These are phyloP conservation scores for Diaporthe longicolla DNA, from an alignment of 2,329 filamentous ascomycete genomes.

Conservation along the genomic window DNA sequence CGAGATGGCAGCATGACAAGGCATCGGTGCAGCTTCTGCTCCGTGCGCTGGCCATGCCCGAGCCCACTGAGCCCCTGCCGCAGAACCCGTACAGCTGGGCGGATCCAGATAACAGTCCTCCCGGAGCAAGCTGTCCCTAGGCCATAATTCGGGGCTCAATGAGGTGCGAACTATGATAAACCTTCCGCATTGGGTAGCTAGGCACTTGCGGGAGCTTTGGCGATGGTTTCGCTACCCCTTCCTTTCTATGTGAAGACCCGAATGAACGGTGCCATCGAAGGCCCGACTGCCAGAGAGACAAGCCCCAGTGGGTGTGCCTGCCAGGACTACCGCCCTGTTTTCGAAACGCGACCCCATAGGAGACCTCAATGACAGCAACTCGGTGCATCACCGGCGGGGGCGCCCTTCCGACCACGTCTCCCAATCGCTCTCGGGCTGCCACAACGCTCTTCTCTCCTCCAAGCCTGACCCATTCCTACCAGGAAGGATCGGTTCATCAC, in stretches of 20 bases:
- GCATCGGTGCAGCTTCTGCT: constrained; percentile 34
- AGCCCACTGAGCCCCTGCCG: not conserved
- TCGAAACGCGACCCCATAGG: constrained; percentile 11
- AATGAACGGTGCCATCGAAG: constrained; percentile 19
- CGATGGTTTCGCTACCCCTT: not conserved
- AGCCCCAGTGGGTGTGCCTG: not conserved
- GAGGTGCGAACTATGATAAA: not conserved
- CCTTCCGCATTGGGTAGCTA: not conserved
- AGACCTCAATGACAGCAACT: constrained; percentile 20
- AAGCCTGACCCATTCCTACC: constrained; percentile 1
- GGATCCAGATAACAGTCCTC: not conserved
- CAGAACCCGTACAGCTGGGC: constrained; percentile 1
- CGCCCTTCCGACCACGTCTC: constrained; percentile 19
- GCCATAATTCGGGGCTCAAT: not conserved
- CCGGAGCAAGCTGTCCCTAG: not conserved
- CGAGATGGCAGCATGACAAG: constrained; percentile 12
- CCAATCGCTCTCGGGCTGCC: not conserved
- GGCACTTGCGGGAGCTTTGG: not conserved
- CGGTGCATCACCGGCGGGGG: constrained; percentile 7
- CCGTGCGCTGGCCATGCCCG: constrained; percentile 37
- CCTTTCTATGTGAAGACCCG: not conserved
- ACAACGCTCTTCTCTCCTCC: not conserved
- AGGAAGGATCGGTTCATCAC: constrained; percentile 13
- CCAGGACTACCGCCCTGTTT: constrained; percentile 11
- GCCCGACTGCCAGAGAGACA: constrained; percentile 2